Base-by-base conservation (phyloP, 2,329 filamentous ascomycete genomes). In the Furcasterigmium sp. region DNA sequence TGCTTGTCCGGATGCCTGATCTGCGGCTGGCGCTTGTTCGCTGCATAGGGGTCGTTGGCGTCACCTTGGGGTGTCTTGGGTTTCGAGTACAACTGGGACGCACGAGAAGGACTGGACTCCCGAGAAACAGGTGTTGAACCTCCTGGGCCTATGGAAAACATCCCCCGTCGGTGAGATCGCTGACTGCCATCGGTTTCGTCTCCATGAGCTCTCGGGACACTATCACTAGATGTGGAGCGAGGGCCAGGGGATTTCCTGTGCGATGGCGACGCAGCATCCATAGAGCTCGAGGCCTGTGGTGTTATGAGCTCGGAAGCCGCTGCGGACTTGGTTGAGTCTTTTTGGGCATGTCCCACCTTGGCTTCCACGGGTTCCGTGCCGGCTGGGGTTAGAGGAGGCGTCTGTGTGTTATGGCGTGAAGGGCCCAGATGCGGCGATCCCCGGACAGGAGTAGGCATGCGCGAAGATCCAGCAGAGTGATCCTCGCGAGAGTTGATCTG, bases 321-420 rank as follows among this genome's bases (percentile, higher is more conserved):
- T 62, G 34, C 61, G 46, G 58, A 61, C 47, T 56, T 62, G 53
- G 51, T 56, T 55, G 55, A 42, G 10, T 41, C 25, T 39, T 49
- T 52, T 47, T 56, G 63, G 37, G 58, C 57, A 15, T 56, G 52
- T 4, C 53, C 50, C 29, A 51, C 58, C 36, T 59, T 60, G 4
- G 50, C 47, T n/a, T 63, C 69, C 32, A 60, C 58, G 28, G 64
- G 65, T 17, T 68, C 68, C 35, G 88, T 91, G 41, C 83, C 90
- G 43, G 89, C 83, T 15, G 91, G 91, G 11, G 91, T 96, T 41
- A 97, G 75, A 34, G 90, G 90, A 51, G 91, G 91, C 10, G 91
- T 95, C 53, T 91, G 86, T 67, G 94, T 78, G 45, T 85, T 79
- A n/a, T n/a, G 23, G 46, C 83, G 80, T 47, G 78, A 76, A 47